Base-by-base conservation (phyloP, 352 stramenopile genomes). In the Globisporangium recalcitrans region DNA sequence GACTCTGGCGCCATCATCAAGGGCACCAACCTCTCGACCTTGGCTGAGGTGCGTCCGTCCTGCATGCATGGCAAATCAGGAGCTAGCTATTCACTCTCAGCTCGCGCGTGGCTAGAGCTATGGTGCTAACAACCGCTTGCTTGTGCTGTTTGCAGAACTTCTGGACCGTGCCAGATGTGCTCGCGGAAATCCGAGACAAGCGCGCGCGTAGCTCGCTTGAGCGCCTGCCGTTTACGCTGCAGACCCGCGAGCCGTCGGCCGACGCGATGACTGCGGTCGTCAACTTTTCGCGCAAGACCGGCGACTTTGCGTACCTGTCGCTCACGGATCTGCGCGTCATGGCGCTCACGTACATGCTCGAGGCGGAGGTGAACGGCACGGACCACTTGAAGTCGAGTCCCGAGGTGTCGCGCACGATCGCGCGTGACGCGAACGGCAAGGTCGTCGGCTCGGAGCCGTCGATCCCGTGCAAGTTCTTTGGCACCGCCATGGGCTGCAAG, bases 1-100 rank as follows among this genome's bases (percentile, higher is more conserved):
- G 87, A 96, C 72, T 93, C 87, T 4, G 87, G 87, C 52, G 87
- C 83, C 26, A 91, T 96, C 64, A 96, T 96, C 73, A 96, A 94
- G 63, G 77, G 82, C 70, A 90, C 85, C 0, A 87, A 93, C 63
- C 58, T 96, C 42, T 75, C 68, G 19, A 66, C 78, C 29, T 69
- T 96, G 22, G 85, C 87, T 11, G 82, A 96, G 72, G 78, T 88
- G 75, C 34, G 61, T 49, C 10, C 21, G 21, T 27, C 42, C 19
- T 26, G 42, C 42, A 49, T 49, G 42, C n/a, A 49, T 59, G 11
- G 36, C 36, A n/a, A n/a, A n/a, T n/a, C n/a, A n/a, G n/a, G n/a
- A n/a, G n/a, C n/a, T n/a, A n/a, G n/a, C n/a, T n/a, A n/a, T n/a
- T n/a, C 19, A 9, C 10, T 44, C 14, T 44, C 2, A 10, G 21